Evolutionary conservation across 2,329 filamentous ascomycete genomes (phyloP).

Genomic region (Erysiphe pulchra): DNA sequence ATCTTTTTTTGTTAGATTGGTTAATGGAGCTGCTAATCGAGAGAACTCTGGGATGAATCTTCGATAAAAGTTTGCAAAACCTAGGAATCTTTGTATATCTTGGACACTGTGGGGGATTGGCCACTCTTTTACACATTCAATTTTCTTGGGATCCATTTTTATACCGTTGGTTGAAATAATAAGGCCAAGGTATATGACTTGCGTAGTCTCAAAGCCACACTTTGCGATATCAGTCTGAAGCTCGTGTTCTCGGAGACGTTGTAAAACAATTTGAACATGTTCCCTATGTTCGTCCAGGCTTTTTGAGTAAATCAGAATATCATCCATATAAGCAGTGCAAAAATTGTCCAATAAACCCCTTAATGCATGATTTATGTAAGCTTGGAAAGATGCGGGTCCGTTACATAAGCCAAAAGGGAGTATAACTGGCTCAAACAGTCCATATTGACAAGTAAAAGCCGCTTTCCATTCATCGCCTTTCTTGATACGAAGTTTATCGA

Average conservation of each 20-base stretch:
- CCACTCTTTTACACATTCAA: neutral
- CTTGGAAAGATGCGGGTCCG: neutral
- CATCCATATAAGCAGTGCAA: neutral
- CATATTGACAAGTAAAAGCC: neutral
- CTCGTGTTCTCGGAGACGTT: neutral
- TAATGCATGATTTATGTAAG: neutral
- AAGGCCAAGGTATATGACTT: neutral
- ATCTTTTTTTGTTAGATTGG: neutral
- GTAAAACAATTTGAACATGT: neutral
- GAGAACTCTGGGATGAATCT: neutral
- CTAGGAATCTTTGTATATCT: neutral
- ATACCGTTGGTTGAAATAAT: neutral
- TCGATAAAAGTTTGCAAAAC: neutral
- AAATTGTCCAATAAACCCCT: neutral
- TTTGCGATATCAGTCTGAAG: neutral
- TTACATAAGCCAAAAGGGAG: constrained; percentile 1
- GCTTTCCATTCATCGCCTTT: too few relatives aligned
- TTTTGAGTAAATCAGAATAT: neutral
- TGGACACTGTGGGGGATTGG: neutral
- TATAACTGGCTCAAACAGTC: neutral
- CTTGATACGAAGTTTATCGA: too few relatives aligned
- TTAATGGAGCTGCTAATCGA: neutral
- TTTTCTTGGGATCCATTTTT: neutral
- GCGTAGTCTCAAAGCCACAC: neutral
- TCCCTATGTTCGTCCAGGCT: neutral